A percentile compares a stretch with the other conserved stretches of the same genome.
Conservation (phyloP, 1,284 basidiomycete genomes). For the Cryptococcus sp. region DNA sequence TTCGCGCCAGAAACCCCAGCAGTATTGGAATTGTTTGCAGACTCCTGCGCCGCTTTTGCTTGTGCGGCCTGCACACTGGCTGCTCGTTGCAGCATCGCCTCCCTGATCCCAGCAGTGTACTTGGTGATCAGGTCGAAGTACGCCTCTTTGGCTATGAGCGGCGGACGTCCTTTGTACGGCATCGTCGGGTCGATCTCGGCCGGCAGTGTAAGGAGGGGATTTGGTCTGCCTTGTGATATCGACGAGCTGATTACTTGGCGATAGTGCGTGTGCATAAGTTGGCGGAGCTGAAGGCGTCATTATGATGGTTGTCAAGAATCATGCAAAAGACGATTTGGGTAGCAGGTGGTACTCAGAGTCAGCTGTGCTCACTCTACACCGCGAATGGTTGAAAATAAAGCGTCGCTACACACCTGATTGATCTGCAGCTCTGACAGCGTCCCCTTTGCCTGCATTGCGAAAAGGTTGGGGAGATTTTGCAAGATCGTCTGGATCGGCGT, state of each 20-base stretch:
- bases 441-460: slow-evolving; percentile 15
- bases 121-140: slow-evolving; percentile 14
- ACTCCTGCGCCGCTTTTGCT: neutral
- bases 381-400: neutral
- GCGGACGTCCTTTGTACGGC: slow-evolving; percentile 14
- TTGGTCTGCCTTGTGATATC: slow-evolving; percentile 8
- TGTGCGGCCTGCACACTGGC: too few relatives aligned
- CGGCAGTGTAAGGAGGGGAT: slow-evolving; percentile 22
- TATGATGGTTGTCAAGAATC: too few relatives aligned
- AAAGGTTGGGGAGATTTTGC: slow-evolving; percentile 21
- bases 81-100: slow-evolving; percentile 11
- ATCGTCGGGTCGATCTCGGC: slow-evolving; percentile 21
- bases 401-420: slow-evolving; percentile 15
- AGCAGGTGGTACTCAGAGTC: too few relatives aligned
- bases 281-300: slow-evolving; percentile 6
- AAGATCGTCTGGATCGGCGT: slow-evolving; percentile 18
- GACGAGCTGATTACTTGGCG: slow-evolving; percentile 17
- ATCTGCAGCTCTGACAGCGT: slow-evolving; percentile 12
- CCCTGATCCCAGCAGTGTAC: slow-evolving; percentile 3
- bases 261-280: slow-evolving; percentile 18
- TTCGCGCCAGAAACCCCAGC: neutral
- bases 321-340: too few relatives aligned
- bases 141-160: slow-evolving; percentile 19
- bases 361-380: neutral
- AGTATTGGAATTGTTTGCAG: neutral